These are phyloP conservation scores for Pseudozyma sp. DNA, from an alignment of 1,284 basidiomycete genomes.

Conservation along the genomic window DNA sequence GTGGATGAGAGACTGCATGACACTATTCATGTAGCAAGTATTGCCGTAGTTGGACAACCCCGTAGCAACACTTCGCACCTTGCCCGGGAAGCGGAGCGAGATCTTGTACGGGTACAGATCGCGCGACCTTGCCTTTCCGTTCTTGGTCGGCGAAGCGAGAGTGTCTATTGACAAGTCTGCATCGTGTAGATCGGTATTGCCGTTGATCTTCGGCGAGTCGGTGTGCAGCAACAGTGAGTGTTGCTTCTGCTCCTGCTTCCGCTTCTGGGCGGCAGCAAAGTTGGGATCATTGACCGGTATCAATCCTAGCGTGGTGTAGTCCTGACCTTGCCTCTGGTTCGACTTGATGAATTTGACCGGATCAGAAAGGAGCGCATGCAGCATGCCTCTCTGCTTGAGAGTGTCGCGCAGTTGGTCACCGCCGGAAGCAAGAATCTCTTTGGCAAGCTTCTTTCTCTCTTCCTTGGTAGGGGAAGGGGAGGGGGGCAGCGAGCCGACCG, in stretches of 20 bases:
- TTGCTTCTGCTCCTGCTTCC: slow-evolving; percentile 49
- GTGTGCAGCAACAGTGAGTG: slow-evolving; percentile 39
- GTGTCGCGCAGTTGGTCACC: slow-evolving; percentile 34
- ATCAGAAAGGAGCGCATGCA: slow-evolving; percentile 46
- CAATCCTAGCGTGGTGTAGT: slow-evolving; percentile 42
- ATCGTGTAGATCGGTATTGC: not conserved
- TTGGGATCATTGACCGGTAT: slow-evolving; percentile 45
- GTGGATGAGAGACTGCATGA: slow-evolving; percentile 91
- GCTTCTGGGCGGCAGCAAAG: slow-evolving; percentile 36
- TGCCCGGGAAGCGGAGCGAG: slow-evolving; percentile 49
- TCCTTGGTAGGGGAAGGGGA: slow-evolving; percentile 35
- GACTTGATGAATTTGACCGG: slow-evolving; percentile 52
- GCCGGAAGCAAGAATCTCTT: slow-evolving; percentile 27
- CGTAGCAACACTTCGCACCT: slow-evolving; percentile 28
- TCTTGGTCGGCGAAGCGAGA: slow-evolving; percentile 16
- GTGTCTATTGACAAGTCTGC: not conserved
- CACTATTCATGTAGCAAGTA: slow-evolving; percentile 96
- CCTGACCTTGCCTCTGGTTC: slow-evolving; percentile 41
- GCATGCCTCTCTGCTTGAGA: slow-evolving; percentile 63
- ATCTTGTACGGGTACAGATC: slow-evolving; percentile 53
- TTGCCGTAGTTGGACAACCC: slow-evolving; percentile 93
- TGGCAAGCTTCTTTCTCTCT: slow-evolving; percentile 33
- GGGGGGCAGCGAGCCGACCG: slow-evolving; percentile 13
- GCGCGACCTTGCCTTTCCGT: slow-evolving; percentile 23
- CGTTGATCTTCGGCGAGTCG: slow-evolving; percentile 35